Evolutionary conservation across 2,329 filamentous ascomycete species (phyloP).

Genomic region (Podosphaera xanthii): DNA sequence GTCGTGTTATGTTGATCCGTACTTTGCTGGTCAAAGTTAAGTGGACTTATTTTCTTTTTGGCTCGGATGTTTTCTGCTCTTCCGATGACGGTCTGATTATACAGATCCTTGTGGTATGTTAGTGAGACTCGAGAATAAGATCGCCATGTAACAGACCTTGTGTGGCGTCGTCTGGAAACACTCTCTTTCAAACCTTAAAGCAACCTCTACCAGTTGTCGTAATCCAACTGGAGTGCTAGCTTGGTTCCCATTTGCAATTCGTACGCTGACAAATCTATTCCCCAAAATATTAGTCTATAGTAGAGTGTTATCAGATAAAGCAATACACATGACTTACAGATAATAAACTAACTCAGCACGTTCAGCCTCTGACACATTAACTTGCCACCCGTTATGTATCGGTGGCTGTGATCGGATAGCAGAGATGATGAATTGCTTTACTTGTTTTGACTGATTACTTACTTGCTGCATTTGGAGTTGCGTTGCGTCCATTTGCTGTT

Average conservation of each 20-base stretch:
- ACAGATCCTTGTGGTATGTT: conserved; percentile 9
- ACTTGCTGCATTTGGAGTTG: conserved; percentile 5
- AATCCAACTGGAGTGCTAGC: conserved; percentile 6
- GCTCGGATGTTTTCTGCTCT: conserved; percentile 11
- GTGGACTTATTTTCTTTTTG: conserved; percentile 1
- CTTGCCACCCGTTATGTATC: conserved; percentile 12
- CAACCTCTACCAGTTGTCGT: conserved; percentile 13
- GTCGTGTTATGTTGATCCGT: not conserved
- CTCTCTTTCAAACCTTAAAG: conserved; percentile 14
- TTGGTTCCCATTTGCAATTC: conserved; percentile 11
- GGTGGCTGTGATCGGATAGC: conserved; percentile 10
- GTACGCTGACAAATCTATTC: conserved; percentile 12
- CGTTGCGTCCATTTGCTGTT: conserved; percentile 1
- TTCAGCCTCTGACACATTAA: conserved; percentile 10
- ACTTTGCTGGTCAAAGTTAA: not conserved
- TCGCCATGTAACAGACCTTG: conserved; percentile 8
- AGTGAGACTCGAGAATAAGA: conserved; percentile 3
- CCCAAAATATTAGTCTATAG: conserved; percentile 1
- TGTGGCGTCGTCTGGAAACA: conserved; percentile 12
- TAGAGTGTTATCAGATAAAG: not conserved
- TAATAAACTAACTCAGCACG: conserved; percentile 14
- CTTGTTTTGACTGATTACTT: conserved; percentile 5
- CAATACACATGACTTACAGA: conserved; percentile 10
- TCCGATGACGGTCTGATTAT: conserved; percentile 7
- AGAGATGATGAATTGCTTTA: conserved; percentile 12